Percentiles rank a stretch among this genome's conserved stretches.
Evolutionary conservation across 73 alveolate genomes (phyloP).

Genomic region (Tetrahymena borealis): DNA sequence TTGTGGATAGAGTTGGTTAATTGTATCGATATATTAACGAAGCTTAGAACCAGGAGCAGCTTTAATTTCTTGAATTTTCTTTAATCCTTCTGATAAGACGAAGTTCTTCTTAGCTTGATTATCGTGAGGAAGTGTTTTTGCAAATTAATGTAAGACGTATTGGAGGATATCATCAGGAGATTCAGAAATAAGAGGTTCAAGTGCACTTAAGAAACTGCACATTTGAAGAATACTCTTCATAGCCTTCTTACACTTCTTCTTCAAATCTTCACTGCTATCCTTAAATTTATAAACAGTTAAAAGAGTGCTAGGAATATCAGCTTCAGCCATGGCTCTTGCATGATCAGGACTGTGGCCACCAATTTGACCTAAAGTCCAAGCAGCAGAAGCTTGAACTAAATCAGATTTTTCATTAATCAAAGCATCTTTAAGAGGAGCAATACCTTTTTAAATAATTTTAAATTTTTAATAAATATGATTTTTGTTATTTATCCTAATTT

Average conservation of each 20-base stretch:
- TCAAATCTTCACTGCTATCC: slow-evolving; percentile 61
- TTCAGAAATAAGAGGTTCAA: slow-evolving; percentile 88
- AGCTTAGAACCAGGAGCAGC: slow-evolving; percentile 37
- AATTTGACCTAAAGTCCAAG: slow-evolving; percentile 93
- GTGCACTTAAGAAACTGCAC: slow-evolving; percentile 95
- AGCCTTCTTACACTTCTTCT: slow-evolving; percentile 54
- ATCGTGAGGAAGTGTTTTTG: slow-evolving; percentile 29
- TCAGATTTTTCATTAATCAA: slow-evolving; percentile 96
- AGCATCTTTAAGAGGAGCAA: slow-evolving; percentile 91
- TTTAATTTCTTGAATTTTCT: slow-evolving; percentile 35
- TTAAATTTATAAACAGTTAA: slow-evolving; percentile 60
- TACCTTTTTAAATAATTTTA: too few species aligned
- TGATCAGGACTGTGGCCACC: slow-evolving; percentile 98
- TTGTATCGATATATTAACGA: slow-evolving; percentile 29
- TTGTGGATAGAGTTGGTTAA: slow-evolving; percentile 22
- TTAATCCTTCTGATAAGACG: slow-evolving; percentile 38
- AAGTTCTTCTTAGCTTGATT: slow-evolving; percentile 30
- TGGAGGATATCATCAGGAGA: slow-evolving; percentile 31
- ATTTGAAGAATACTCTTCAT: slow-evolving; percentile 89
- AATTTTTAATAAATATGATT: too few species aligned
- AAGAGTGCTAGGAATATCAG: slow-evolving; percentile 87
- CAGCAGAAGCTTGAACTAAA: slow-evolving; percentile 96
- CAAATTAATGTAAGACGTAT: slow-evolving; percentile 35
- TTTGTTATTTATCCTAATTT: too few species aligned
- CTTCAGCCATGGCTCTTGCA: slow-evolving; percentile 97